Percentiles rank a stretch among this genome's conserved stretches.
phyloP scores from a whole-genome alignment of 2,329 filamentous ascomycete genomes.

The Botrytis galanthina region DNA sequence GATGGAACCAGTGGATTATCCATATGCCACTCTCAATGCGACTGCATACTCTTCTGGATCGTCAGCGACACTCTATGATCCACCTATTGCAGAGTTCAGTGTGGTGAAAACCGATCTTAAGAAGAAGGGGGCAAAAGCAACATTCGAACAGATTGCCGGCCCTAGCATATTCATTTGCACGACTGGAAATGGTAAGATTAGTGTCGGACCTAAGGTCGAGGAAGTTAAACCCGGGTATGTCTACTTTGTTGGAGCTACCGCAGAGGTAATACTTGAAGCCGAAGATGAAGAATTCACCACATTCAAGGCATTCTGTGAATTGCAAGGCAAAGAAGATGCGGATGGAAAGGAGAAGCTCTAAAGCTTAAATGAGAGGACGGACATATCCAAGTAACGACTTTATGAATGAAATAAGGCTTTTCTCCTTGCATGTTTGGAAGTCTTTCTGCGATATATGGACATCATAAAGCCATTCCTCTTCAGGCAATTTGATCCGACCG shows the following conservation, averaged over 20 bases:
- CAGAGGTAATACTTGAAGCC: conserved; percentile 76
- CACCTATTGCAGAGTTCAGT: conserved; percentile 93
- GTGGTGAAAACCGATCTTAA: conserved; percentile 80
- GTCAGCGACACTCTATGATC: conserved; percentile 76
- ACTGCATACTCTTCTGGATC: conserved; percentile 76
- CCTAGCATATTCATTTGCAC: conserved; percentile 95
- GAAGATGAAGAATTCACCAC: conserved; percentile 73
- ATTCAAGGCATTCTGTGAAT: conserved; percentile 93
- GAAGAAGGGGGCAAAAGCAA: conserved; percentile 71
- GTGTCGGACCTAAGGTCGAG: conserved; percentile 77
- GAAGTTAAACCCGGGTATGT: conserved; percentile 72
- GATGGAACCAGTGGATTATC: conserved; percentile 81
- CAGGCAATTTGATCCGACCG: not conserved
- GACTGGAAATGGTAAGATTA: conserved; percentile 75
- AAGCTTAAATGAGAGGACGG: not conserved
- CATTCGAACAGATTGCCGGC: conserved; percentile 81
- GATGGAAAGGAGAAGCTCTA: conserved; percentile 33
- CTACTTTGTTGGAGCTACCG: conserved; percentile 84
- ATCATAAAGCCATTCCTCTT: not conserved
- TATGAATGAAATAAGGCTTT: not conserved
- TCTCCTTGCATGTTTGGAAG: not conserved
- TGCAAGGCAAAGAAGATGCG: conserved; percentile 48
- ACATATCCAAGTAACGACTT: conserved; percentile 10
- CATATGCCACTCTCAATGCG: conserved; percentile 80
- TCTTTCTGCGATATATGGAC: not conserved